These are phyloP conservation scores for Xanthoconium separans DNA, from an alignment of 1,284 basidiomycete genomes.

Conservation along the genomic window DNA sequence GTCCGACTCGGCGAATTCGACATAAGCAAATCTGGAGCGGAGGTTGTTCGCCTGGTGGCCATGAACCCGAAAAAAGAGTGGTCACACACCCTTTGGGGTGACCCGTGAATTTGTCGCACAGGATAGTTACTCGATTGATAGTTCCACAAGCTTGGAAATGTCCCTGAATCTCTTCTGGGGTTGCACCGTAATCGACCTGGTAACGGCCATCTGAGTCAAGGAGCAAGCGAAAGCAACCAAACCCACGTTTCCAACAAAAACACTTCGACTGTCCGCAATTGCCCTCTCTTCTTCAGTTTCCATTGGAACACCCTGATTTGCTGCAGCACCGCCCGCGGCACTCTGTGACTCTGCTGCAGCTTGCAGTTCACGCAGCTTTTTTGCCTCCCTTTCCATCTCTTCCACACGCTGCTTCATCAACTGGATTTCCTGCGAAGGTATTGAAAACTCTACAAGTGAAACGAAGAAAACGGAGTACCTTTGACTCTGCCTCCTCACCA, in stretches of 20 bases:
- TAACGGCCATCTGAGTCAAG: constrained; percentile 9
- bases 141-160: constrained; percentile 98
- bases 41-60: constrained; percentile 1
- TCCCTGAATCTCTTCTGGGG: constrained; percentile 97
- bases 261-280: constrained; percentile 81
- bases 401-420: constrained; percentile 92
- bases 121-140: constrained; percentile 98
- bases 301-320: constrained; percentile 48
- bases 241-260: constrained; percentile 97
- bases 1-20: constrained; percentile 96
- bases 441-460: constrained; percentile 6
- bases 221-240: constrained; percentile 7
- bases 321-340: constrained; percentile 39
- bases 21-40: constrained; percentile 85
- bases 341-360: constrained; percentile 75
- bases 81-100: constrained; percentile 92
- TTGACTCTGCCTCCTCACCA: constrained; percentile 58
- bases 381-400: constrained; percentile 91
- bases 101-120: constrained; percentile 99
- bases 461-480: constrained; percentile 36
- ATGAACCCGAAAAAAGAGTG: constrained; percentile 4
- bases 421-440: constrained; percentile 60
- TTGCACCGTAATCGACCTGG: constrained; percentile 96
- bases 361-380: constrained; percentile 87
- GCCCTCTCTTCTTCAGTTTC: constrained; percentile 78